Base-by-base conservation (phyloP, 2,329 filamentous ascomycete genomes). In the Canariomyces notabilis region DNA sequence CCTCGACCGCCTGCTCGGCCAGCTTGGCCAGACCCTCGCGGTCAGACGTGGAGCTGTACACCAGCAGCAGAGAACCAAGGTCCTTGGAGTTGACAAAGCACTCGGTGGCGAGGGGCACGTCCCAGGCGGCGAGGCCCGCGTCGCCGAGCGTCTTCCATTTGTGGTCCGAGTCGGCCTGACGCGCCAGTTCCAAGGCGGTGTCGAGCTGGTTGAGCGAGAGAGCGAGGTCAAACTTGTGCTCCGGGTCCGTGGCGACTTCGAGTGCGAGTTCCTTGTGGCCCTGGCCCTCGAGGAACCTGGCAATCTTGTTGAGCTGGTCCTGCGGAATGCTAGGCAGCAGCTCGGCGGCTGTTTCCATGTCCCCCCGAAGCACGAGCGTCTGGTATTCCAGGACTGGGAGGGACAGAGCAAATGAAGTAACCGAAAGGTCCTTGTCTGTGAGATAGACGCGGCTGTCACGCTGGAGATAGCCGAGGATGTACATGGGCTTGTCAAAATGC, bases 71-170 rank as follows among this genome's bases (percentile, higher is more conserved):
- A 1, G 89, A 95, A 33, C 91, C 90, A 2, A 96, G 73, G 61
- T 98, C 93, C 61, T 89, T 93, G 37, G 90, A 89, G 48, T 93
- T 83, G 15, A 81, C 82, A 66, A 97, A 98, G 70, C 91, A 97
- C 67, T 97, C 89, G 39, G 93, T 85, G 0, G 93, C 93, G 2
- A 97, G 79, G 5, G 79, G 75, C 26, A 98, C 77, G 59, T 98
- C 84, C 93, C 91, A 98, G 1, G 74, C 84, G 8, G 82, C 71
- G 33, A 98, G 77, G 1, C 93, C 93, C 1, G 90, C 87, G 59
- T 98, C 93, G 50, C 93, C 93, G 4, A 98, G 88, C 3, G 82
- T 90, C 77, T 97, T 97, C 93, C 93, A 98, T 70, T 95, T 95
- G 70, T 97, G 91, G 65, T 97, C 93, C 1, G 83, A 87, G 54